Percentiles rank a stretch among this genome's conserved stretches.
Conservation (phyloP, 1,139 yeast species). For the Hyphopichia wangnamkhiaoensis region DNA sequence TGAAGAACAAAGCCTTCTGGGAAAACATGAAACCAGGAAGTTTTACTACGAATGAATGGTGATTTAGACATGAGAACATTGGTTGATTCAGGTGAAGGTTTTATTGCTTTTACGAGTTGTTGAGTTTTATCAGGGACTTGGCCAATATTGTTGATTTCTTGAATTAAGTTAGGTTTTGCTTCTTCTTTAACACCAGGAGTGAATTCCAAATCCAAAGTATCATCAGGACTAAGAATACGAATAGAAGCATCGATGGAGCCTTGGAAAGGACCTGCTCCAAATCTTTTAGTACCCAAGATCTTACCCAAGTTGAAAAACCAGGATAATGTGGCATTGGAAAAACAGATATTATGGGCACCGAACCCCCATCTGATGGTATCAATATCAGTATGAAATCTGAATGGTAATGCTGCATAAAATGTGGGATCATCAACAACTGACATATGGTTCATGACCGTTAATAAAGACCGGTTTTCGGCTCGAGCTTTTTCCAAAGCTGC, state of each 20-base stretch:
- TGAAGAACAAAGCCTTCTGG: slow-evolving; percentile 96
- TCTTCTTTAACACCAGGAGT: slow-evolving; percentile 32
- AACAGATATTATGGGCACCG: slow-evolving; percentile 91
- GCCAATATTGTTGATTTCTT: slow-evolving; percentile 27
- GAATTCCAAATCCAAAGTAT: slow-evolving; percentile 59
- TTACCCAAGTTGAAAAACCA: slow-evolving; percentile 86
- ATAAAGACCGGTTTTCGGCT: slow-evolving; percentile 66
- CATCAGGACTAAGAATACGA: slow-evolving; percentile 77
- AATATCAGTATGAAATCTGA: slow-evolving; percentile 61
- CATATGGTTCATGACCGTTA: slow-evolving; percentile 96
- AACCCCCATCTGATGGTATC: slow-evolving; percentile 88
- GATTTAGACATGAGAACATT: slow-evolving; percentile 43
- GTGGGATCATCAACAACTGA: slow-evolving; percentile 93
- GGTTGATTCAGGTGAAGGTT: slow-evolving; percentile 32
- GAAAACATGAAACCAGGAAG: slow-evolving; percentile 92
- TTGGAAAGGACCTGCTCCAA: slow-evolving; percentile 93
- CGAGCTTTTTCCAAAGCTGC: slow-evolving; percentile 63
- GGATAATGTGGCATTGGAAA: slow-evolving; percentile 53
- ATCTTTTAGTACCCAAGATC: slow-evolving; percentile 79
- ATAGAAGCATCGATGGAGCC: slow-evolving; percentile 90
- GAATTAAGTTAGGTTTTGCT: slow-evolving; percentile 31
- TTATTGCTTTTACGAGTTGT: slow-evolving; percentile 22
- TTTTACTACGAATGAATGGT: slow-evolving; percentile 54
- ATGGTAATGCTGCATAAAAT: slow-evolving; percentile 83
- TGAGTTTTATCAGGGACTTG: slow-evolving; percentile 11